Conservation (phyloP, 352 stramenopile species). For the Phytophthora chlamydospora region DNA sequence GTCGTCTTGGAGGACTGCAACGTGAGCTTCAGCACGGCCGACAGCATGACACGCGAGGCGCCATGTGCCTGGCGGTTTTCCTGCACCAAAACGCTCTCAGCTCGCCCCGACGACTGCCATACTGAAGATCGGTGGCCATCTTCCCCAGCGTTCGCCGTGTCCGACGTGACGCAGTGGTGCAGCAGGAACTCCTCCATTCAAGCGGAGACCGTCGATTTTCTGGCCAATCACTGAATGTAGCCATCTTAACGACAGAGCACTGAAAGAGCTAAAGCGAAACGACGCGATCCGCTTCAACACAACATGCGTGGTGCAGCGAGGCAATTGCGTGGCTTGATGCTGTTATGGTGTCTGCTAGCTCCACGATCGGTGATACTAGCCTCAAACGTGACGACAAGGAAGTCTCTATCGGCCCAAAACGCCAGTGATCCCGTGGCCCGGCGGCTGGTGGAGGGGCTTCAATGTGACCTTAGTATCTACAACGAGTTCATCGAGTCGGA, state of each 20-base stretch:
- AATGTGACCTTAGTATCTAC: conserved; percentile 63
- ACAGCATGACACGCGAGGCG: conserved; percentile 59
- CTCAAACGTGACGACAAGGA: conserved; percentile 12
- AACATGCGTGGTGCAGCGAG: background rate
- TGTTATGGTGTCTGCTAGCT: conserved; percentile 5
- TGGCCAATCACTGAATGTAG: no score
- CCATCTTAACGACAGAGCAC: no score
- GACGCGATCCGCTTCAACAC: conserved; percentile 22
- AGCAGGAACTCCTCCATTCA: conserved; percentile 71
- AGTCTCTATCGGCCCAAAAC: conserved; percentile 5
- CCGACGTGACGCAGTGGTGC: conserved; percentile 71
- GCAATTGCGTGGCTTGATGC: background rate
- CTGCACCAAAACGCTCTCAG: conserved; percentile 68
- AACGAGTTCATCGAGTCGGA: conserved; percentile 59
- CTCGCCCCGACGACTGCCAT: conserved; percentile 41
- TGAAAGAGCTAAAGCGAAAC: conserved; percentile 6
- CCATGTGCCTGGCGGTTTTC: conserved; percentile 61
- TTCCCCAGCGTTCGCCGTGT: conserved; percentile 22
- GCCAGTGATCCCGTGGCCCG: conserved; percentile 15
- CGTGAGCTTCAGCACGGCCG: conserved; percentile 41
- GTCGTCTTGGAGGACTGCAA: conserved; percentile 40
- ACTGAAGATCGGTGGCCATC: conserved; percentile 14
- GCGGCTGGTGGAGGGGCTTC: conserved; percentile 39
- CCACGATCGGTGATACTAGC: conserved; percentile 6
- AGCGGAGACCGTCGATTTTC: background rate